Evolutionary conservation across 2,329 filamentous ascomycete species (phyloP).

Genomic region (Lasiodiplodia hormozganensis): DNA sequence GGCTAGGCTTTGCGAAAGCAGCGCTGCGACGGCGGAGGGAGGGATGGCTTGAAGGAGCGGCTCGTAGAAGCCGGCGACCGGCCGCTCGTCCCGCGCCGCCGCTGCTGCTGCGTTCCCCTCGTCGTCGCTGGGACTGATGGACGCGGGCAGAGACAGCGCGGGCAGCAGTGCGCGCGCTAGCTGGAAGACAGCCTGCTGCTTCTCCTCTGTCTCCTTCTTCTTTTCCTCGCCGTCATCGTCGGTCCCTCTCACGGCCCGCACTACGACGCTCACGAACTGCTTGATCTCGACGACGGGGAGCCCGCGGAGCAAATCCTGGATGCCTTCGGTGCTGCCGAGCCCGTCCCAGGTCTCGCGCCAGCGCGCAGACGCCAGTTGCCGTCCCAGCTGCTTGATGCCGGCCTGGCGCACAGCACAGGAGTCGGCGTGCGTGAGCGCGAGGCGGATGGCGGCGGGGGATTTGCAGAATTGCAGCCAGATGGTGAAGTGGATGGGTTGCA

Average conservation of each 20-base stretch:
- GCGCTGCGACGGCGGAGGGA: not conserved
- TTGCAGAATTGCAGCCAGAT: constrained; percentile 39
- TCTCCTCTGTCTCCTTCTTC: not conserved
- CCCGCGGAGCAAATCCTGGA: constrained; percentile 33
- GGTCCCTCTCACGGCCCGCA: not conserved
- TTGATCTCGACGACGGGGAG: not conserved
- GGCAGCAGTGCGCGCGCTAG: not conserved
- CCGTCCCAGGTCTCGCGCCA: constrained; percentile 41
- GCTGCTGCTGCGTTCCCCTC: too few species aligned
- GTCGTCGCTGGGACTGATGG: too few species aligned
- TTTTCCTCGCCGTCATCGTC: too few species aligned
- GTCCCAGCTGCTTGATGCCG: constrained; percentile 36
- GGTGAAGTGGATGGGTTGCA: constrained; percentile 34
- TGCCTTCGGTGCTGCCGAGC: constrained; percentile 37
- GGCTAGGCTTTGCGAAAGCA: not conserved
- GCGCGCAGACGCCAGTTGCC: constrained; percentile 28
- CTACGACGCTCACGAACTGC: not conserved
- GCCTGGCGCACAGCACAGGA: constrained; percentile 36
- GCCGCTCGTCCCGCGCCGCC: not conserved
- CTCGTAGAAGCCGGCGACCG: not conserved
- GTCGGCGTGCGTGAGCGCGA: constrained; percentile 36
- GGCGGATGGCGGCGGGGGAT: constrained; percentile 32
- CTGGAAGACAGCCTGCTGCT: not conserved
- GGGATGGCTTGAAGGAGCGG: not conserved
- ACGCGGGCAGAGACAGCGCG: not conserved